A percentile compares a stretch with the other conserved stretches of the same genome.
Conservation (phyloP, 106 monocot species). For the Acorus calamus region DNA sequence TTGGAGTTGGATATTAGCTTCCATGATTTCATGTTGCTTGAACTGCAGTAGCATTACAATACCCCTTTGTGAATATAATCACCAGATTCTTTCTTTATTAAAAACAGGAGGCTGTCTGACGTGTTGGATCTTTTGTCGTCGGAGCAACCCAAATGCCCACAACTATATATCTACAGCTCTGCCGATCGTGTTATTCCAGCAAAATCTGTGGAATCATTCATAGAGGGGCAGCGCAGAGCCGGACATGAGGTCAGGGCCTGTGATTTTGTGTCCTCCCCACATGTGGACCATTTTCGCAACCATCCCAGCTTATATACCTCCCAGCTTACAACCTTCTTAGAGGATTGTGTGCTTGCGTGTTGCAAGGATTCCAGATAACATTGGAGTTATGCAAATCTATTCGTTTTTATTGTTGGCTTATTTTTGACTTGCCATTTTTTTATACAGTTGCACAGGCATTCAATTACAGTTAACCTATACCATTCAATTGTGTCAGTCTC, state of each 20-base stretch:
- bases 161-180: conserved; percentile 89
- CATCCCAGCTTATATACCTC: conserved; percentile 72
- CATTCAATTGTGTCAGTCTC: no score
- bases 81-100: conserved; percentile 1
- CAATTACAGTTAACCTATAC: no score
- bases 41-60: no score
- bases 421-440: no score
- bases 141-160: conserved; percentile 87
- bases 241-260: conserved; percentile 71
- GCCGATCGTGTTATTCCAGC: conserved; percentile 89
- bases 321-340: conserved; percentile 64
- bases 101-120: conserved; percentile 70
- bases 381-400: no score
- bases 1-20: no score
- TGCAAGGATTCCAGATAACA: conserved; percentile 21
- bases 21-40: no score
- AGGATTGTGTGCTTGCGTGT: conserved; percentile 45
- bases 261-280: conserved; percentile 76
- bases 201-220: conserved; percentile 67
- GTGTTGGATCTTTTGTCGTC: conserved; percentile 49
- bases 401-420: no score
- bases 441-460: no score
- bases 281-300: conserved; percentile 87
- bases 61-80: no score
- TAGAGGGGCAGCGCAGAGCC: conserved; percentile 57